Base-by-base conservation (phyloP, 768 basidiomycete genomes). In the Rhodocollybia butyracea region DNA sequence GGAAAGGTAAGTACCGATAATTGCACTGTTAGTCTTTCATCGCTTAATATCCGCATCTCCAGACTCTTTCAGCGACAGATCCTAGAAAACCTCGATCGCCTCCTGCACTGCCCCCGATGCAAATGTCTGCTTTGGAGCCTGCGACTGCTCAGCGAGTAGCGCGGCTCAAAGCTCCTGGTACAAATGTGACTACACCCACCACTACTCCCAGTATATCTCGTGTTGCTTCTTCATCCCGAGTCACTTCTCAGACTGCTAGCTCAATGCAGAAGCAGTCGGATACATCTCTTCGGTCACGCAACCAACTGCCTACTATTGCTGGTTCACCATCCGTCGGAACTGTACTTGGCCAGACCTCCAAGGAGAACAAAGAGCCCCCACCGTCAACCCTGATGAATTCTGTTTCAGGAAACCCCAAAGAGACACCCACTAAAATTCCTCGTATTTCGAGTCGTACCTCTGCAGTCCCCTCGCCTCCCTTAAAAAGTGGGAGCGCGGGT, bases 401-500 rank as follows among this genome's bases (percentile, higher is more conserved):
- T 15, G 63, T 75, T 2, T 74, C 78, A 27, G 72, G 75, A 10
- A 69, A 85, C 54, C 67, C 81, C 5, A 93, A 93, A 70, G 91
- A 92, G 65, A 93, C 93, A 0, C 92, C 92, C 3, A 95, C 92
- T 19, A 94, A 93, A 74, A 95, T 94, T 63, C 92, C 92, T 45
- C 89, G 92, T 24, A 94, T 95, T 38, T 88, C 91, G n/a, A 90
- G 90, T 64, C 82, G 88, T 31, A 85, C 87, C 2, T 89, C 91
- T 4, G 83, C 88, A 10, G 80, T 79, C 51, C 79, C 82, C 45
- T 91, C 91, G 6, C 91, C 91, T 13, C 80, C 87, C 40, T 68
- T 83, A 53, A 85, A 85, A 61, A 74, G 76, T n/a, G 76, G 82
- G 21, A 53, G 42, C 17, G 64, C 68, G 15, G 73, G 76, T 17